phyloP scores from a whole-genome alignment of 495 filamentous ascomycete genomes.

The Melanomma pulvis-pyrius region DNA sequence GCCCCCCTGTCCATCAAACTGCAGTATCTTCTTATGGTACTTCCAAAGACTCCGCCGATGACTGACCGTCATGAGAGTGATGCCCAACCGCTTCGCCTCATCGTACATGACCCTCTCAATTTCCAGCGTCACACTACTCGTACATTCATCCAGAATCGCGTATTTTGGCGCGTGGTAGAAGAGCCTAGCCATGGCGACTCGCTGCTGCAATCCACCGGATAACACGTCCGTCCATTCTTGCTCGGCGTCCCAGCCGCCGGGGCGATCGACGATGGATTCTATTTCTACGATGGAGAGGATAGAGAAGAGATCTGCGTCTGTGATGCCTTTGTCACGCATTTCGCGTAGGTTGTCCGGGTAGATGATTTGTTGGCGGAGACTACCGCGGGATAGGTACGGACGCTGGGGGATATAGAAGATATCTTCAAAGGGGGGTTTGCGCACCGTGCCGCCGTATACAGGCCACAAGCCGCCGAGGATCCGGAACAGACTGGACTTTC shows the following conservation, averaged over 20 bases:
- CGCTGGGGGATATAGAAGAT: conserved; percentile 99
- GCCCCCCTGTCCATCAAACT: conserved; percentile 89
- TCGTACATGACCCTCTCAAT: conserved; percentile 97
- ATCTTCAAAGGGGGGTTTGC: conserved; percentile 82
- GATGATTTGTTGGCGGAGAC: conserved; percentile 90
- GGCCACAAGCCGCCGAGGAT: conserved; percentile 97
- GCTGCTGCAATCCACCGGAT: conserved; percentile 88
- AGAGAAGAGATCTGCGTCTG: conserved; percentile 75
- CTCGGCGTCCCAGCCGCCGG: conserved; percentile 88
- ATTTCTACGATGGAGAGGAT: conserved; percentile 82
- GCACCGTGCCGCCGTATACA: conserved; percentile 92
- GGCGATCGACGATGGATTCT: conserved; percentile 77
- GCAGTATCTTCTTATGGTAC: conserved; percentile 89
- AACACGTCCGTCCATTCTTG: conserved; percentile 95
- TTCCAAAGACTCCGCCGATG: conserved; percentile 93
- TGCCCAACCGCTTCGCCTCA: conserved; percentile 84
- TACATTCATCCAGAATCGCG: conserved; percentile 97
- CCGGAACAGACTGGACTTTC: conserved; percentile 92
- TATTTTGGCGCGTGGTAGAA: conserved; percentile 94
- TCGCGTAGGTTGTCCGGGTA: conserved; percentile 89
- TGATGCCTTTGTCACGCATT: conserved; percentile 82
- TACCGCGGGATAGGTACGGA: conserved; percentile 87
- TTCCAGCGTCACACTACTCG: conserved; percentile 86
- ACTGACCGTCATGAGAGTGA: conserved; percentile 94
- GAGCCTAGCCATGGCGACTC: conserved; percentile 95